Percentiles rank a stretch among this genome's conserved stretches.
Conservation (phyloP, 1,139 yeast species). For the Wickerhamomyces sp. region DNA sequence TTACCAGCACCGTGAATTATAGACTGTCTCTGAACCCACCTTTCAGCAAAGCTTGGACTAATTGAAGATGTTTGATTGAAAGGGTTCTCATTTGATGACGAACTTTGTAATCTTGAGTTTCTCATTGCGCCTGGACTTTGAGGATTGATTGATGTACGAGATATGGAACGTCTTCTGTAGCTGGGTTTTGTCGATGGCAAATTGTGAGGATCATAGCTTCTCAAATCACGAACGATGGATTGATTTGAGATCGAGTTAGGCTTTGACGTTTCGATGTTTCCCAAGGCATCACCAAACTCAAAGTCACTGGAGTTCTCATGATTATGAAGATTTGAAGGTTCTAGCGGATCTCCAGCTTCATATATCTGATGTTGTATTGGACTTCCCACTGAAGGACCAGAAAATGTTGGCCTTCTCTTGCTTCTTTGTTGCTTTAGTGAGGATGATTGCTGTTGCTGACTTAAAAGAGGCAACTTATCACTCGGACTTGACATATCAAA, state of each 20-base stretch:
- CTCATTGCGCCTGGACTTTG: neutral
- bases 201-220: slow-evolving; percentile 14
- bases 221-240: slow-evolving; percentile 12
- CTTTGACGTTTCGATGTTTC: slow-evolving; percentile 8
- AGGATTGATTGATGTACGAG: neutral
- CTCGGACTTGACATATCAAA: neutral
- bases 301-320: slow-evolving; percentile 2
- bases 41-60: slow-evolving; percentile 25
- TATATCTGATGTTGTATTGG: neutral
- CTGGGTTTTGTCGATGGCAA: slow-evolving; percentile 6
- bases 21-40: slow-evolving; percentile 22
- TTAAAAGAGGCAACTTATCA: neutral
- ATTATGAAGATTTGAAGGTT: neutral
- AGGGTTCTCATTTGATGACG: slow-evolving; percentile 5
- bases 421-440: neutral
- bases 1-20: neutral
- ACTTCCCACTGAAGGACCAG: slow-evolving; percentile 2
- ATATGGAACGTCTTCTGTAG: slow-evolving; percentile 3
- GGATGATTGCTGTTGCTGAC: neutral
- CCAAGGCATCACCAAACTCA: slow-evolving; percentile 10
- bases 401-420: slow-evolving; percentile 9
- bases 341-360: neutral
- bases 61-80: neutral
- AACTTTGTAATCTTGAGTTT: neutral
- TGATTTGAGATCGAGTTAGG: slow-evolving; percentile 5